Evolutionary conservation across 2,329 filamentous ascomycete genomes (phyloP).

Genomic region (Rhinocladiella mackenziei): DNA sequence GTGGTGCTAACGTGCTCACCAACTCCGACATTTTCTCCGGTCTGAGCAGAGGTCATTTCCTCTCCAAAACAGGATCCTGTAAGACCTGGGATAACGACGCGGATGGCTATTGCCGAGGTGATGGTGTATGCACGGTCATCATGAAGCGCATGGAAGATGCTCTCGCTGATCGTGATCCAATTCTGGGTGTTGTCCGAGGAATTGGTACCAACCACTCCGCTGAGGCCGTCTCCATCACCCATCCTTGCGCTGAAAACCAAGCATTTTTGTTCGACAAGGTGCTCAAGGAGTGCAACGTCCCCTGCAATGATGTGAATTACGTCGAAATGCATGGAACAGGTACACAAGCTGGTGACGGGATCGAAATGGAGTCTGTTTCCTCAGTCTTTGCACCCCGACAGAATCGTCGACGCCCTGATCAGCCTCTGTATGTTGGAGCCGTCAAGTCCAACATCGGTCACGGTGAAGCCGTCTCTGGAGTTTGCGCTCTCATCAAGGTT

Average conservation of each 20-base stretch:
- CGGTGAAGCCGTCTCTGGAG: conserved; percentile 42
- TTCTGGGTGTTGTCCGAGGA: conserved; percentile 69
- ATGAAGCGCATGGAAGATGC: conserved; percentile 79
- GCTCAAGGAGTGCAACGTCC: conserved; percentile 36
- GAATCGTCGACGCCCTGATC: conserved; percentile 30
- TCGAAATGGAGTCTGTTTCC: conserved; percentile 38
- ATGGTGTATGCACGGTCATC: conserved; percentile 69
- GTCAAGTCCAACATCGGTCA: conserved; percentile 43
- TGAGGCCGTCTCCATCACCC: conserved; percentile 42
- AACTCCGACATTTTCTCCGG: conserved; percentile 77
- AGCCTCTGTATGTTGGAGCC: conserved; percentile 35
- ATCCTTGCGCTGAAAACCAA: conserved; percentile 41
- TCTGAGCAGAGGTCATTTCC: conserved; percentile 70
- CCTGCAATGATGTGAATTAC: conserved; percentile 38
- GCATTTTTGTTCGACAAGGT: conserved; percentile 37
- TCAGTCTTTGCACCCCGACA: conserved; percentile 36
- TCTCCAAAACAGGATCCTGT: conserved; percentile 71
- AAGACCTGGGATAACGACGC: conserved; percentile 77
- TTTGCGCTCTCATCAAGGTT: conserved; percentile 54
- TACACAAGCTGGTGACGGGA: conserved; percentile 41
- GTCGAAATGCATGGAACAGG: conserved; percentile 43
- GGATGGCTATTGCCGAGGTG: conserved; percentile 78
- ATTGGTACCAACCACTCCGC: conserved; percentile 72
- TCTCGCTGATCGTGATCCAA: conserved; percentile 64
- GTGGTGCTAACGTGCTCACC: conserved; percentile 72